phyloP scores from a whole-genome alignment of 2,329 filamentous ascomycete species.

The Calonectria henricotiae region DNA sequence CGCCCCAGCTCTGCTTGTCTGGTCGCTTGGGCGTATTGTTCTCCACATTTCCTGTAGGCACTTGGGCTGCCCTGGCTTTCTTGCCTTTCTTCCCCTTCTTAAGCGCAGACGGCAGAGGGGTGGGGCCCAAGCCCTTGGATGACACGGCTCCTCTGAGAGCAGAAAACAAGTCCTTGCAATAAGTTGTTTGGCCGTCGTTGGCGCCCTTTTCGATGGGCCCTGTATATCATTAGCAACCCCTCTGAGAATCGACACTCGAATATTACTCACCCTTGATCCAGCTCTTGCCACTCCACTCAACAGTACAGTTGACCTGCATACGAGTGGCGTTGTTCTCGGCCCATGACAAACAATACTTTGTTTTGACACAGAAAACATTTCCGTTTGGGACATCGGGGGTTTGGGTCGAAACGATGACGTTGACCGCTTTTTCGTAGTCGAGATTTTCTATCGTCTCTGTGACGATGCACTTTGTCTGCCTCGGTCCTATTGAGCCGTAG shows the following conservation, averaged over 20 bases:
- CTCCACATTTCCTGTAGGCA: constrained; percentile 58
- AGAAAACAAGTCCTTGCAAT: constrained; percentile 85
- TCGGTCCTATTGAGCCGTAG: constrained; percentile 87
- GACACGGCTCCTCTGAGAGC: constrained; percentile 82
- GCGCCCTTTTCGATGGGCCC: constrained; percentile 97
- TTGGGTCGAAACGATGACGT: constrained; percentile 86
- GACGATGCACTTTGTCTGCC: constrained; percentile 94
- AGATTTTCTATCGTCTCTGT: constrained; percentile 87
- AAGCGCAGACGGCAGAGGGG: constrained; percentile 62
- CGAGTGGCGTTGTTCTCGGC: constrained; percentile 88
- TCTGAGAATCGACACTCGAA: background rate
- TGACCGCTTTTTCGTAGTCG: constrained; percentile 90
- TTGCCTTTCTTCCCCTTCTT: constrained; percentile 76
- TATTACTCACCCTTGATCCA: constrained; percentile 89
- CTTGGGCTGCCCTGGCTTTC: constrained; percentile 65
- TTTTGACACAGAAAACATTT: constrained; percentile 92
- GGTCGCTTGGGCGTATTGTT: constrained; percentile 62
- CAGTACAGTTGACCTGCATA: constrained; percentile 88
- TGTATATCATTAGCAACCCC: constrained; percentile 61
- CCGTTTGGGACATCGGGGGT: constrained; percentile 97
- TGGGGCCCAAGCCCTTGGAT: constrained; percentile 71
- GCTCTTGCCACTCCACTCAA: constrained; percentile 98
- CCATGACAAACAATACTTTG: constrained; percentile 95
- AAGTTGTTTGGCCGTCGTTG: constrained; percentile 88
- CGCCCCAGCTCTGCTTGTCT: constrained; percentile 77